A percentile compares a stretch with the other conserved stretches of the same genome.
These are phyloP conservation scores for Rhizoclosmatium sp. DNA, from an alignment of 192 early-diverging fungal genomes.

Conservation along the genomic window DNA sequence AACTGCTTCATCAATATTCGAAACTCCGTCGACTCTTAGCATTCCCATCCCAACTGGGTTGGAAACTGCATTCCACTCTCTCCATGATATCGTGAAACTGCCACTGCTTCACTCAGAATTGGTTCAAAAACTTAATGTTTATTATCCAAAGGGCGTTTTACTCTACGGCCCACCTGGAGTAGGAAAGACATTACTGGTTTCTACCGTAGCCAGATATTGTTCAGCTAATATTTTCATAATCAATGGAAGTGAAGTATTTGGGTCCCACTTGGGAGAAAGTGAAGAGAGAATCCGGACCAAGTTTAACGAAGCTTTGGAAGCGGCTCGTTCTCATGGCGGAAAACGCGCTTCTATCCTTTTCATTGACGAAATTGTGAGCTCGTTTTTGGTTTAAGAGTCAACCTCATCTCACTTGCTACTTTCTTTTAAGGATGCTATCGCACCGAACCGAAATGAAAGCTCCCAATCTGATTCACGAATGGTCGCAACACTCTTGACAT, in stretches of 20 bases:
- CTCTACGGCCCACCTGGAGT: constrained; percentile 95
- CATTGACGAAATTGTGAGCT: constrained; percentile 91
- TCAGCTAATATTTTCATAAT: constrained; percentile 67
- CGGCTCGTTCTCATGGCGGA: constrained; percentile 36
- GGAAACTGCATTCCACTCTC: constrained; percentile 73
- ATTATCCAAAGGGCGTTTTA: constrained; percentile 82
- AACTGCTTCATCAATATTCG: not conserved
- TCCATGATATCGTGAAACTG: constrained; percentile 81
- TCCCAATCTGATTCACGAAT: constrained; percentile 75
- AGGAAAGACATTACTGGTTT: constrained; percentile 91
- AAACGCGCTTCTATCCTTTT: constrained; percentile 79
- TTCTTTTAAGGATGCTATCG: constrained; percentile 71
- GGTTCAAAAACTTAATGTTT: constrained; percentile 66
- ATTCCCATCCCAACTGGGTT: constrained; percentile 65
- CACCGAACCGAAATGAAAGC: constrained; percentile 68
- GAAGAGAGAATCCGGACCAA: constrained; percentile 76
- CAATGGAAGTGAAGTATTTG: constrained; percentile 85
- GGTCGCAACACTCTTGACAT: constrained; percentile 87
- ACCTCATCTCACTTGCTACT: constrained; percentile 1
- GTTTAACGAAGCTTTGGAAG: constrained; percentile 72
- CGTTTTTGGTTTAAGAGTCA: not conserved
- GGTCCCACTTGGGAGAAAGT: constrained; percentile 86
- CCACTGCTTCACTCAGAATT: constrained; percentile 73
- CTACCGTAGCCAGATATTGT: constrained; percentile 69
- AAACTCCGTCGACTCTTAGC: not conserved